Evolutionary conservation across 345 rosid species (phyloP).

Genomic region (Moricandia moricandioides): DNA sequence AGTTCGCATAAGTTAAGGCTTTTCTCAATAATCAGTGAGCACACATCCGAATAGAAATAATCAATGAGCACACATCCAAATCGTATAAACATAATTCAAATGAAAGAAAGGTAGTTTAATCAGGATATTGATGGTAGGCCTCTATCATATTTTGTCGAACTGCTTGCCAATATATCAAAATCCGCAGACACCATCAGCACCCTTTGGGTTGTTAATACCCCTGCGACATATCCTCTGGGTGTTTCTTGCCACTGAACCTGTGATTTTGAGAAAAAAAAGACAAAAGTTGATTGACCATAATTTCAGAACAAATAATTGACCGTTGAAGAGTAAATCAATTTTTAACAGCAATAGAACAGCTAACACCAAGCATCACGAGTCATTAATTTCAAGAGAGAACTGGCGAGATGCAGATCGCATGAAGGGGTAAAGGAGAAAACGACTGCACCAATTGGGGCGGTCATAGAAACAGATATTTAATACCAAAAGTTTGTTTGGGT

Average conservation of each 20-base stretch:
- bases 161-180: constrained; percentile 84
- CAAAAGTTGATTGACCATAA: constrained; percentile 3
- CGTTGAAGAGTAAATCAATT: neutral
- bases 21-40: constrained; percentile 26
- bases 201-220: constrained; percentile 88
- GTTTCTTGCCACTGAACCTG: constrained; percentile 99
- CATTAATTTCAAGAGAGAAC: neutral
- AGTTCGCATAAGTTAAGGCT: constrained; percentile 64
- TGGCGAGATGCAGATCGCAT: neutral
- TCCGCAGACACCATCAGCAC: constrained; percentile 89
- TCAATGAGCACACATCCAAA: neutral
- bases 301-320: constrained; percentile 8
- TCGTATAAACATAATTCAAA: constrained; percentile 3
- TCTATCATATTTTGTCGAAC: constrained; percentile 76
- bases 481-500: constrained; percentile 6
- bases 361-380: neutral
- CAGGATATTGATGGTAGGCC: constrained; percentile 97
- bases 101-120: neutral
- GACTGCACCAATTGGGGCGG: neutral
- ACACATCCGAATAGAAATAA: neutral
- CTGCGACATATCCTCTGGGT: constrained; percentile 86
- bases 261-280: constrained; percentile 1
- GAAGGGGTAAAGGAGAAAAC: neutral
- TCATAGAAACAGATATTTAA: neutral
- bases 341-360: neutral